Evolutionary conservation across 2,329 filamentous ascomycete genomes (phyloP), one percentile per base, ranked within the genome.

Genomic region (Fusarium sp.): DNA sequence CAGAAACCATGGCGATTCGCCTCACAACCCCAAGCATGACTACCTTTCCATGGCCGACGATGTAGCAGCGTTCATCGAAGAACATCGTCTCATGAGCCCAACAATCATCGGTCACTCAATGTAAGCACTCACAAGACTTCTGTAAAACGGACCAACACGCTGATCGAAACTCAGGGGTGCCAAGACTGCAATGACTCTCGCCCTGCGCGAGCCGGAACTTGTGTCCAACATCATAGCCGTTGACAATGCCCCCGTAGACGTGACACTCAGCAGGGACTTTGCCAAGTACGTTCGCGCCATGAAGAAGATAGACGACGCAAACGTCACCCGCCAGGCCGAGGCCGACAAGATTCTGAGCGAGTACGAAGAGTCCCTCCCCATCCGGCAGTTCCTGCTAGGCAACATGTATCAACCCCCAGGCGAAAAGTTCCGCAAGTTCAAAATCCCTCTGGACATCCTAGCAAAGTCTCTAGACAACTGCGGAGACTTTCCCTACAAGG

Each of bases 41-140:
- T 98, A 98, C 82, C 82, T 84, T 2, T 88, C 91, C 52, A 95
- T 98, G 89, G 94, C 96, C 6, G 89, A 92, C 74, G 96, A 98
- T 78, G 91, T 98, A 13, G 90, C 92, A 64, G 86, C 88, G 52
- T 98, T 98, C 82, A 92, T 98, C 65, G 78, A 87, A 6, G 85
- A 93, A 64, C 92, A 97, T 81, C 85, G 87, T 5, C 84, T 98
- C n/a, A 85, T 88, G 52, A 86, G 93, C 31, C 87, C 92, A 2
- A 95, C 93, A 0, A 85, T 98, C 31, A 97, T 98, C 78, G 96
- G 96, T 0, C 97, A 98, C 84, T 98, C 95, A 2, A 98, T 98
- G 96, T 94, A 83, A 79, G 88, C 78, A 29, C 45, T 24, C 20
- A 24, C 43, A 14, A n/a, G n/a, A 13, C 11, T 18, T 22, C 20